Evolutionary conservation across 331 rosid genomes (phyloP), one percentile per base, ranked within the genome.

Genomic region (Cucumis variabilis): DNA sequence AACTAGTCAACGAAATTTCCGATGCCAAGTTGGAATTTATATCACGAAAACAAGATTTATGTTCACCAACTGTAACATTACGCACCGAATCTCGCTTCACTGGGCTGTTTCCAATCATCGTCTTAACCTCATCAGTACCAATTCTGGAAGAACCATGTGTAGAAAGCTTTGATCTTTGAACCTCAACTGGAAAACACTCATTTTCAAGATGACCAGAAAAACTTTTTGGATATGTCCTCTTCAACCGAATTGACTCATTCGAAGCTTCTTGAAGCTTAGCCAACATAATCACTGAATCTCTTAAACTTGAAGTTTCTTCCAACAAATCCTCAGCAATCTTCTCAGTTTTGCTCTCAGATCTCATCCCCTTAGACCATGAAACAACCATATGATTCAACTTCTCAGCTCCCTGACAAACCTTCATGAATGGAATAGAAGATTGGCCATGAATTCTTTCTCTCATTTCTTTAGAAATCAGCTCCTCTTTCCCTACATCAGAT

Each of bases 281-380:
- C 46, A 97, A 94, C 93, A 92, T 85, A 25, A 86, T 87, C 23
- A 97, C 89, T 17, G 98, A 96, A 60, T 92, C 96, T 86, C 94
- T 97, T 63, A 95, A 87, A 88, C 94, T 94, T 92, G 96, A 96
- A 62, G 98, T 96, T 5, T 96, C 99, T 90, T 93, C 93, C 67
- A 97, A 88, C 93, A 94, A 90, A 89, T 94, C 98, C 60, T 89
- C 90, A 14, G 96, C 98, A n/a, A 94, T 90, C 86, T 92, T 93
- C 72, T 90, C 90, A 1, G 98, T 90, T 51, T 92, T 85, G 89
- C 89, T 91, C 48, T 89, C 94, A 37, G 87, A 88, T 62, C 86
- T 89, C 84, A 85, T 44, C 85, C 93, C 96, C 17, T 87, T 89
- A 17, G 98, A 93, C 99, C 98, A 97, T 25, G 95, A 93, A 53